Evolutionary conservation across 1,284 basidiomycete genomes (phyloP).

Genomic region (Termitomyces sp.): DNA sequence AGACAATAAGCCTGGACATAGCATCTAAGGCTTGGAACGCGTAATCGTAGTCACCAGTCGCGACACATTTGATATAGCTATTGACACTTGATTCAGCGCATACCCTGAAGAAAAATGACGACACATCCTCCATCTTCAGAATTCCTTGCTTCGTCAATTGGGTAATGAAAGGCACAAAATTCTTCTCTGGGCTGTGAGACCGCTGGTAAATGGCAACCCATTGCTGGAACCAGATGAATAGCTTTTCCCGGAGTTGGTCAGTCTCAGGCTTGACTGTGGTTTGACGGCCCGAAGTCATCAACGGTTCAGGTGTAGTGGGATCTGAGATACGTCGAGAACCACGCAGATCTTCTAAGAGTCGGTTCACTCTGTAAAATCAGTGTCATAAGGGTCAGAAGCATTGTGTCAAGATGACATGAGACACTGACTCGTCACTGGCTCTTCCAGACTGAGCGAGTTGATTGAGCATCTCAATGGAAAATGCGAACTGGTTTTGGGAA

Average conservation of each 20-base stretch:
- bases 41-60: slow-evolving; percentile 70
- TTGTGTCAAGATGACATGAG: background rate
- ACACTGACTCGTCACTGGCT: slow-evolving; percentile 73
- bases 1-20: slow-evolving; percentile 90
- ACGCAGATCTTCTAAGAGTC: slow-evolving; percentile 70
- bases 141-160: slow-evolving; percentile 96
- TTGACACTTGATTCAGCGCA: slow-evolving; percentile 94
- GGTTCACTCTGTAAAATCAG: slow-evolving; percentile 31
- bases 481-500: slow-evolving; percentile 75
- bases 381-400: slow-evolving; percentile 5
- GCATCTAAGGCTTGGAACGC: slow-evolving; percentile 94
- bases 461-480: slow-evolving; percentile 78
- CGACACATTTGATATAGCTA: slow-evolving; percentile 84
- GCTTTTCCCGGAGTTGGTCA: slow-evolving; percentile 65
- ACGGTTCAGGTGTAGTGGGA: slow-evolving; percentile 30
- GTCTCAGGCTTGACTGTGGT: slow-evolving; percentile 60
- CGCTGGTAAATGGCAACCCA: slow-evolving; percentile 96
- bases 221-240: slow-evolving; percentile 79
- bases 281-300: slow-evolving; percentile 31
- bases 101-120: slow-evolving; percentile 97
- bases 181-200: slow-evolving; percentile 86
- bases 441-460: slow-evolving; percentile 72
- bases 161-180: slow-evolving; percentile 96
- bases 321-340: slow-evolving; percentile 46
- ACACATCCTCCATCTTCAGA: slow-evolving; percentile 93